Base-by-base conservation (phyloP, 2,329 filamentous ascomycete genomes). In the Colletotrichum sp. region DNA sequence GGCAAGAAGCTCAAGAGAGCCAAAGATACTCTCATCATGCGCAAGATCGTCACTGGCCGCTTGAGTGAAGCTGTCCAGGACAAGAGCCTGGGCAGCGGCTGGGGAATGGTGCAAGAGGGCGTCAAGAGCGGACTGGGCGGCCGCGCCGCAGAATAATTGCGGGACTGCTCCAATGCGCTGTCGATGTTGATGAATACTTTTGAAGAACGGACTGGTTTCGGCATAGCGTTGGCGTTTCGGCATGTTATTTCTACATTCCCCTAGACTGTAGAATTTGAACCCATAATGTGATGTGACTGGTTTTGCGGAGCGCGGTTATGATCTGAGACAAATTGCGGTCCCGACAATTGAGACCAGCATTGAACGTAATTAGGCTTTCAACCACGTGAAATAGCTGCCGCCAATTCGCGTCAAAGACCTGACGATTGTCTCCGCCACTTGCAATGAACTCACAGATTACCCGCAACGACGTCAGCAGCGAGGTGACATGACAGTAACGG, bases 1-100 rank as follows among this genome's bases (percentile, higher is more conserved):
- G 94, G 94, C 4, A 92, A 91, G 80, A 89, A 87, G 57, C 85
- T 94, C 9, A 91, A 90, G 78, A 91, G 90, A 29, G 92, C 94
- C 5, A 93, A 91, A 81, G 95, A 96, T 80, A 95, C 94, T 1
- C 87, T 96, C 2, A 88, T 95, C 79, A 93, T 96, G 89, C 91
- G 94, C 79, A 91, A 90, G 77, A 92, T 97, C 77, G 92, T 93
- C 2, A 93, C 89, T 13, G 93, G 94, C 15, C 91, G 88, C 72
- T 87, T 92, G 71, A 82, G 82, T 3, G 89, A 90, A 25, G 84
- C 87, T 16, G 81, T 89, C 5, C 81, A 85, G 5, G 86, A 89
- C 72, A 86, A 88, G 76, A 83, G 82, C 63, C 79, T 85, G 6
- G 85, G 85, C 62, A 87, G 87, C 0, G 84, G 86, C 13, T 91